Base-by-base conservation (phyloP, 257 asterid genomes). In the Marsdenia floribunda region DNA sequence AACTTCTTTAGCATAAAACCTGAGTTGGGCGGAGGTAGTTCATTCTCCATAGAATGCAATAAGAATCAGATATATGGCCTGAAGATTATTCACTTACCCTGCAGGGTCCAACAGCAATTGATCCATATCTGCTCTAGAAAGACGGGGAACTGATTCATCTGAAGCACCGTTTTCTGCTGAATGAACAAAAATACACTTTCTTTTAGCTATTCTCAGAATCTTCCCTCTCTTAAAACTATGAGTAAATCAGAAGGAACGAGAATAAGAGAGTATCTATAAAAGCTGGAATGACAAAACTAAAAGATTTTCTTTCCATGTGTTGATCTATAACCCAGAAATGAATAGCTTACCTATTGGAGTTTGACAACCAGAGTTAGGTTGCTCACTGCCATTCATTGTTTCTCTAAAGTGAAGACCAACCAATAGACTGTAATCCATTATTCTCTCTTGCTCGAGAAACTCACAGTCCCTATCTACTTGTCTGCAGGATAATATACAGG, bases 41-140 rank as follows among this genome's bases (percentile, higher is more conserved):
- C 33, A 29, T 29, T 13, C 26, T 12, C 40, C 14, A 29, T n/a
- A n/a, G n/a, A n/a, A n/a, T 61, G 68, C 10, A 26, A 60, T 33
- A 35, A 33, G 22, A 61, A 29, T 29, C 33, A 29, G 33, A 29
- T 29, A 29, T 1, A 29, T 13, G 6, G 68, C 3, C 21, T 29
- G 16, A 40, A 33, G 61, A 74, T 68, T 72, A 60, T 68, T 64
- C 46, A 33, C 88, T 83, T 86, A 92, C 98, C 96, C 91, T 72
- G 87, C 87, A 52, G 96, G 96, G 72, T 92, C 91, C 71, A 89
- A 69, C 61, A 91, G 85, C 85, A 93, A 61, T 44, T 90, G 96
- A 75, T 93, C 96, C 75, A 90, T 87, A 70, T 93, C 96, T 16
- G 83, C 90, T 79, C 87, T 83, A 75, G 96, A 91, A 71, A 86